Base-by-base conservation (phyloP, 352 stramenopile genomes). In the Lagenidium sp. region DNA sequence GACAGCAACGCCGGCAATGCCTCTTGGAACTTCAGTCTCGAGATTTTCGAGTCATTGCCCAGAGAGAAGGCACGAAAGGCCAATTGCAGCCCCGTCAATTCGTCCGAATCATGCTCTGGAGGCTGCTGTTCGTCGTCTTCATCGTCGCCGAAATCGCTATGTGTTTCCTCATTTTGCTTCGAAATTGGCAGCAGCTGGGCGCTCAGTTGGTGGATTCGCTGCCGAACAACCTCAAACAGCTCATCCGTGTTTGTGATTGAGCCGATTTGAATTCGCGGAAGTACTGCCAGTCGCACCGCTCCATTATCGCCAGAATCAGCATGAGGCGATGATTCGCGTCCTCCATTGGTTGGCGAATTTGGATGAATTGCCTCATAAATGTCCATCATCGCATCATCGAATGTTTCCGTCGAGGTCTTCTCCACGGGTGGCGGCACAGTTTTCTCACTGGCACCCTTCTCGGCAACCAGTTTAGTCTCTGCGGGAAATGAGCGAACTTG, bases 181-280 rank as follows among this genome's bases (percentile, higher is more conserved):
- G 60, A 48, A 6, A 58, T 36, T 1, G 55, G 57, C 11, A 62
- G 23, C 15, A 62, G 31, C 16, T 60, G 37, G n/a, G 51, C 28
- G n/a, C 50, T 57, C 19, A 69, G 41, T 16, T 69, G 53, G 19
- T 64, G 51, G 25, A 73, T 54, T 1, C 64, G 57, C 31, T 75
- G 61, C 21, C 68, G 68, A 15, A 73, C 53, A 24, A 79, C 65
- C 38, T 79, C 63, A 38, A 79, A 61, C 16, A 73, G 43, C 36
- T 79, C 66, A 38, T 79, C 60, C 0, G 66, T 73, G 45, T 66
- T 79, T 15, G 64, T 65, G n/a, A 65, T 41, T 1, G 51, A 65
- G 18, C 63, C 63, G 16, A 73, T 53, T 15, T 67, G 63, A 21
- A 73, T 68, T 13, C 67, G 12, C 12, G 63, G 57, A 18, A 79